Evolutionary conservation across 1,284 basidiomycete genomes (phyloP).

Genomic region (Ustilago tritici): DNA sequence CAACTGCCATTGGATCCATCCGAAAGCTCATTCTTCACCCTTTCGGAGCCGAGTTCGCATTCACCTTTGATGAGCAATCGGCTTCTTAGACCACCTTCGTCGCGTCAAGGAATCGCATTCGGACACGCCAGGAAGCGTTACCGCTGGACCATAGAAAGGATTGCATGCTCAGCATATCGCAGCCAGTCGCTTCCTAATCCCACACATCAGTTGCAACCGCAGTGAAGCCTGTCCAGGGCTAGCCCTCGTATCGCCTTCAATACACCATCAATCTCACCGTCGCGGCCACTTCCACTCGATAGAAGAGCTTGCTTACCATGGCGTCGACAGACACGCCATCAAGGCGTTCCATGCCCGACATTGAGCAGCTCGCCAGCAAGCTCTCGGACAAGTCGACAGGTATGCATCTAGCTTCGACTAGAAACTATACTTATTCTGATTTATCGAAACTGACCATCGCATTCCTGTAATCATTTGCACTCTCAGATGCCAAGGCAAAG

Average conservation of each 20-base stretch:
- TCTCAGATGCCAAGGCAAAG: constrained; percentile 51
- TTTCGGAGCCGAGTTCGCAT: background rate
- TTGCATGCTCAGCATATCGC: background rate
- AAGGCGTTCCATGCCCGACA: constrained; percentile 44
- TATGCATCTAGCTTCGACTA: background rate
- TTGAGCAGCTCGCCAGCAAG: constrained; percentile 48
- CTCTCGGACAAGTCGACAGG: constrained; percentile 43
- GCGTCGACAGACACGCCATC: constrained; percentile 41
- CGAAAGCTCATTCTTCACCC: background rate
- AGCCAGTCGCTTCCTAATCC: background rate
- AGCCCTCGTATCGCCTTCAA: background rate
- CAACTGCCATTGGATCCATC: background rate
- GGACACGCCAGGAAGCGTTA: background rate
- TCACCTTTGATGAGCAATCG: background rate
- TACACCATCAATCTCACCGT: background rate
- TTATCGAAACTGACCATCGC: background rate
- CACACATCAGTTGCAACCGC: background rate
- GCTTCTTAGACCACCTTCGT: no score
- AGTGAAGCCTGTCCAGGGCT: background rate
- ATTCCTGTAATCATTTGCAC: background rate
- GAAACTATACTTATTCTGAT: background rate
- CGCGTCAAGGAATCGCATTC: no score
- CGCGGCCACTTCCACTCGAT: constrained; percentile 1
- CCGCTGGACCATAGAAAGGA: background rate
- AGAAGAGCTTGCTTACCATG: constrained; percentile 15